Percentiles rank a stretch among this genome's conserved stretches.
phyloP scores from a whole-genome alignment of 2,329 filamentous ascomycete species.

The Alternaria solani region DNA sequence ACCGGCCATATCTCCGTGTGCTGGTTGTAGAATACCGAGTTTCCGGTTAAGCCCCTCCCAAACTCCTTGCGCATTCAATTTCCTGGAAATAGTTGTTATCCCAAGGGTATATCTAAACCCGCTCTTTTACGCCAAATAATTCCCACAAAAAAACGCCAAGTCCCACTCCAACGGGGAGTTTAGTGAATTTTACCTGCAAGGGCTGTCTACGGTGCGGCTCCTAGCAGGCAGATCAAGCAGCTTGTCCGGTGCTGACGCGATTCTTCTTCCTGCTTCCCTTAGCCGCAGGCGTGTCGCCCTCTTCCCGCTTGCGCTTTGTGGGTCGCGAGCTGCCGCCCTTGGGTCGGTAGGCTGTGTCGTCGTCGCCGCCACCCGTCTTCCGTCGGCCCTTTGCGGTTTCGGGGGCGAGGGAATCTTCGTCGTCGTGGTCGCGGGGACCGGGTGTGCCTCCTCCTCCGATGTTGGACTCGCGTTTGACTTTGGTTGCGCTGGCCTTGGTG shows the following conservation, averaged over 20 bases:
- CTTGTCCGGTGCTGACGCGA: constrained; percentile 34
- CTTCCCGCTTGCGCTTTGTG: constrained; percentile 55
- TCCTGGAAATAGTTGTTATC: neutral
- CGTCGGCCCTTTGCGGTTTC: constrained; percentile 37
- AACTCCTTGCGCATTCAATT: constrained; percentile 1
- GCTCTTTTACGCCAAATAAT: neutral
- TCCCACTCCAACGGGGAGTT: neutral
- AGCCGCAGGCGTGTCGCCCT: constrained; percentile 36
- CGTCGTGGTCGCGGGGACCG: constrained; percentile 50
- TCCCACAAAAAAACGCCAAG: constrained; percentile 6
- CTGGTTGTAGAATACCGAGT: neutral
- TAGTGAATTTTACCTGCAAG: neutral
- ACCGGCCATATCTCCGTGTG: neutral
- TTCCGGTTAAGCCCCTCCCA: neutral
- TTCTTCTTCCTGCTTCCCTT: constrained; percentile 48
- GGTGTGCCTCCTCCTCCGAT: constrained; percentile 41
- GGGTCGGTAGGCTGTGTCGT: constrained; percentile 58
- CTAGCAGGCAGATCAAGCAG: constrained; percentile 6
- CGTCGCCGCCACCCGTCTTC: constrained; percentile 47
- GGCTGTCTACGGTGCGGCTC: neutral
- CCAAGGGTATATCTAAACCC: constrained; percentile 11
- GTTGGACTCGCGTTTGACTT: constrained; percentile 44
- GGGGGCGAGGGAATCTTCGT: constrained; percentile 51
- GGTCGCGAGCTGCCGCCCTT: constrained; percentile 57
- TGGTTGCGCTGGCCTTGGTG: constrained; percentile 37